Conservation (phyloP, 345 rosid genomes). For the Brassica rapa region DNA sequence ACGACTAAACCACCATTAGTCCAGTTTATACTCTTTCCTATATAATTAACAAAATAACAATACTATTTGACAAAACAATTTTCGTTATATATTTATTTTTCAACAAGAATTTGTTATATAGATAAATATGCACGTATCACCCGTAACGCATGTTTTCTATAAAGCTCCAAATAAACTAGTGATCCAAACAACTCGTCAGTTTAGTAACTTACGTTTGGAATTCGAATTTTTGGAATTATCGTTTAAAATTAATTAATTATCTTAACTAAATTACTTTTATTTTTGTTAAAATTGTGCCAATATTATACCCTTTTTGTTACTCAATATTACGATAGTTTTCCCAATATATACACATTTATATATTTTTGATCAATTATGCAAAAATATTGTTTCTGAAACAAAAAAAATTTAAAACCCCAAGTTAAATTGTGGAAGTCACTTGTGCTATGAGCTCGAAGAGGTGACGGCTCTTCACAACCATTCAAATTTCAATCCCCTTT, state of each 20-base stretch:
- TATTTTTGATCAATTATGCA: not conserved
- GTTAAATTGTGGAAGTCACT: not conserved
- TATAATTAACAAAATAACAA: not conserved
- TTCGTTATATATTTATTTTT: not conserved
- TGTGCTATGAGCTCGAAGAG: constrained; percentile 24
- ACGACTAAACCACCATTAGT: not conserved
- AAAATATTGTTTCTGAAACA: not conserved
- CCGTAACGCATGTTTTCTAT: constrained; percentile 20
- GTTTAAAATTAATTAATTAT: not conserved
- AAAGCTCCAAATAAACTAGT: constrained; percentile 6
- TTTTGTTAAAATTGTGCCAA: not conserved
- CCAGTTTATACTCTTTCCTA: not conserved
- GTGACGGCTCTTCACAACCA: constrained; percentile 36
- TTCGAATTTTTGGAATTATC: not conserved
- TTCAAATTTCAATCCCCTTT: constrained; percentile 26
- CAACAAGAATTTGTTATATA: not conserved
- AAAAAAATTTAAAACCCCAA: not conserved
- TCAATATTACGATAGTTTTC: no score
- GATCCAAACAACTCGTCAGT: constrained; percentile 22
- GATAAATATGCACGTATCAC: constrained; percentile 19
- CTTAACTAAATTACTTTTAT: not conserved
- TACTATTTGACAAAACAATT: not conserved
- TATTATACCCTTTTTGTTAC: not conserved
- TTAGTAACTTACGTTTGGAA: constrained; percentile 11
- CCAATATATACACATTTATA: no score